Evolutionary conservation across 1,284 basidiomycete species (phyloP).

Genomic region (Moesziomyces sp.): DNA sequence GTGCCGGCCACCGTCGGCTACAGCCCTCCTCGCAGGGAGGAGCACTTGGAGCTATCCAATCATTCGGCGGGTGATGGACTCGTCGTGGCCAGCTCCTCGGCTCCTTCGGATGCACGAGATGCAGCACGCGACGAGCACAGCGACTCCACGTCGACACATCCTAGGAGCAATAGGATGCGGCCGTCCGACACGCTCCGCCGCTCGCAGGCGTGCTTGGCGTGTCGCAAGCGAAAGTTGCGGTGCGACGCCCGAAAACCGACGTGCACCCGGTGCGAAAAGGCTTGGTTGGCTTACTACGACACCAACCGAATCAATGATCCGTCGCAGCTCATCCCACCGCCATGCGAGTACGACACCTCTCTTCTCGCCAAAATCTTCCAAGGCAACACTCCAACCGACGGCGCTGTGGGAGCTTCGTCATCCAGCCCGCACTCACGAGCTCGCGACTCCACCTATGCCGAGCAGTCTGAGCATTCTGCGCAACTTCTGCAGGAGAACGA

Average conservation of each 20-base stretch:
- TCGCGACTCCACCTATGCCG: conserved; percentile 1
- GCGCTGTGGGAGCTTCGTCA: conserved; percentile 2
- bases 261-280: conserved; percentile 37
- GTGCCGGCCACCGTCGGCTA: background rate
- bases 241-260: conserved; percentile 42
- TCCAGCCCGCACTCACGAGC: background rate
- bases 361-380: conserved; percentile 35
- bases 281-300: conserved; percentile 30
- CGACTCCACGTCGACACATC: conserved; percentile 1
- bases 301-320: background rate
- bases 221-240: conserved; percentile 38
- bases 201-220: conserved; percentile 38
- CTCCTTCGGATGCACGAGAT: background rate
- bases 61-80: too few species aligned
- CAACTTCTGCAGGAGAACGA: conserved; percentile 5
- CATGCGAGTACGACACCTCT: conserved; percentile 39
- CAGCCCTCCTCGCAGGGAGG: background rate
- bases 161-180: conserved; percentile 9
- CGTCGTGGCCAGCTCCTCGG: background rate
- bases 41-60: too few species aligned
- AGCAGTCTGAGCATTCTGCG: background rate
- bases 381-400: conserved; percentile 5
- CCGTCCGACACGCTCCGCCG: conserved; percentile 27
- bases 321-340: conserved; percentile 5
- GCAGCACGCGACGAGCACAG: conserved; percentile 3